These are phyloP conservation scores for Narthecium ossifragum DNA, from an alignment of 106 monocot genomes.

Conservation along the genomic window DNA sequence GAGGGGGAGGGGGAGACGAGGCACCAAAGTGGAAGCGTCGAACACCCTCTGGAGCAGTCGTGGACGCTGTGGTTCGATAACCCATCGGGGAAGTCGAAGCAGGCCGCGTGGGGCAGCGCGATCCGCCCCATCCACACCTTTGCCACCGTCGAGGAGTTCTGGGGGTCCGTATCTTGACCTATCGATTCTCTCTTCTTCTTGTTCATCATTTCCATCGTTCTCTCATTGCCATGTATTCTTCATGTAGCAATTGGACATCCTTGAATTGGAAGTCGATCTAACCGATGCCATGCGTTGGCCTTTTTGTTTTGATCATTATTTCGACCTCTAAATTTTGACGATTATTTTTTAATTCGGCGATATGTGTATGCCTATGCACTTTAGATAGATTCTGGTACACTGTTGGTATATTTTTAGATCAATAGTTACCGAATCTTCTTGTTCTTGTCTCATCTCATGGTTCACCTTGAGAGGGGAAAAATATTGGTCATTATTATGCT, in stretches of 20 bases:
- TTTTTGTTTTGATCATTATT: neutral
- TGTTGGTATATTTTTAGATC: no score
- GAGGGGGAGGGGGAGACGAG: no score
- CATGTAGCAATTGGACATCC: neutral
- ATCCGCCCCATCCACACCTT: constrained; percentile 73
- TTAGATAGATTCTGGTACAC: no score
- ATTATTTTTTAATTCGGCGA: neutral
- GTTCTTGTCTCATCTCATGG: no score
- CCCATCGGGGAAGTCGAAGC: constrained; percentile 47
- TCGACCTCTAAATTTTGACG: neutral
- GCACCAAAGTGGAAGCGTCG: constrained; percentile 16
- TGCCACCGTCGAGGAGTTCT: constrained; percentile 78
- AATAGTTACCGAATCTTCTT: no score
- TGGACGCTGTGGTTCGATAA: constrained; percentile 98
- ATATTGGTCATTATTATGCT: no score
- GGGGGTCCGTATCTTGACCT: constrained; percentile 50
- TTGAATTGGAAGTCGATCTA: neutral
- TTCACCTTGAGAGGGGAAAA: no score
- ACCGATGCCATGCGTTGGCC: neutral
- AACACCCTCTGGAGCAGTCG: constrained; percentile 65
- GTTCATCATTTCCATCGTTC: neutral
- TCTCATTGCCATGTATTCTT: neutral
- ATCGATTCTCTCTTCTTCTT: neutral
- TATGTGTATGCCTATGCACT: no score
- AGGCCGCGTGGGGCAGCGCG: constrained; percentile 74